A percentile compares a stretch with the other conserved stretches of the same genome.
Conservation (phyloP, 2,329 filamentous ascomycete species). For the Stagonosporopsis chrysanthemi region DNA sequence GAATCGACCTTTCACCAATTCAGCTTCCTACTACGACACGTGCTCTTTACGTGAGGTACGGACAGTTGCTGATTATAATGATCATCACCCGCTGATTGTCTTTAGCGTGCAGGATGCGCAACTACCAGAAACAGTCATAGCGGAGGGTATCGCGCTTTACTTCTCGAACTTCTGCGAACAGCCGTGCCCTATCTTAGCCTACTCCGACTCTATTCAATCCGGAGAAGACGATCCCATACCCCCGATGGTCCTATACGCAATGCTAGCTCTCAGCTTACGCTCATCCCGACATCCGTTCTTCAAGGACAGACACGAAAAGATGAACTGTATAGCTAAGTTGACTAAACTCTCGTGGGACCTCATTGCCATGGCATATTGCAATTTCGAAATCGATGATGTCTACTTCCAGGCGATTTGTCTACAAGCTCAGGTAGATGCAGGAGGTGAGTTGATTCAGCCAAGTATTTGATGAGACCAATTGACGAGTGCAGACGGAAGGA, state of each 20-base stretch:
- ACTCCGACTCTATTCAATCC: slow-evolving; percentile 1
- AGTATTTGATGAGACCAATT: background rate
- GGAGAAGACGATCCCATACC: background rate
- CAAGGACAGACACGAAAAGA: background rate
- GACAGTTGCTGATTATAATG: background rate
- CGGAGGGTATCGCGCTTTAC: slow-evolving; percentile 13
- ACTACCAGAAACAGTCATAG: slow-evolving; percentile 11
- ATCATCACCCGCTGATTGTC: background rate
- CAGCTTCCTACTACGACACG: background rate
- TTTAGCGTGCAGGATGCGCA: slow-evolving; percentile 1
- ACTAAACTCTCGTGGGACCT: slow-evolving; percentile 13
- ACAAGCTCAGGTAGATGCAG: slow-evolving; percentile 10
- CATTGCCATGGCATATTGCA: slow-evolving; percentile 10
- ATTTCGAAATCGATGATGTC: slow-evolving; percentile 12
- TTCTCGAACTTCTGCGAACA: slow-evolving; percentile 16
- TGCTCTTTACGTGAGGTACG: background rate
- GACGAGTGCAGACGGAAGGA: slow-evolving; percentile 5
- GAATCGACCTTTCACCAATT: background rate
- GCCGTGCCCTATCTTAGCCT: slow-evolving; percentile 13
- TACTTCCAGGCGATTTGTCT: slow-evolving; percentile 16
- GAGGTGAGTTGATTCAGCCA: slow-evolving; percentile 4
- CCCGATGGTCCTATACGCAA: slow-evolving; percentile 4
- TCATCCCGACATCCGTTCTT: slow-evolving; percentile 9
- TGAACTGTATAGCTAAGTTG: slow-evolving; percentile 1
- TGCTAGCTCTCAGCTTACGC: slow-evolving; percentile 16